Conservation (phyloP, 2,329 filamentous ascomycete species). For the Fusarium sulawesiense region DNA sequence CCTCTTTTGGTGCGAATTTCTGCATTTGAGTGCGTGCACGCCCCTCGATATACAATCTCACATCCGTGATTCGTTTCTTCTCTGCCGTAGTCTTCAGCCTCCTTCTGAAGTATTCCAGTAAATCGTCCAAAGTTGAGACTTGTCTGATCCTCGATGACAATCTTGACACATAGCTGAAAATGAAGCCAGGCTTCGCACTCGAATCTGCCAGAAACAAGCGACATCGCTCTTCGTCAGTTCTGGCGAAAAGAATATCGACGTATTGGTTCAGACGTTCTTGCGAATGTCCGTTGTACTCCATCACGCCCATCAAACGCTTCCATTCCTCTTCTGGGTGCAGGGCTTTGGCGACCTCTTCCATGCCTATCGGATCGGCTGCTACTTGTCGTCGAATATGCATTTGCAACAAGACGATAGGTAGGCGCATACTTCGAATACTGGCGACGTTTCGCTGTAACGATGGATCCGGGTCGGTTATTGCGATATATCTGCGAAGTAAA, state of each 20-base stretch:
- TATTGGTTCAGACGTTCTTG: conserved; percentile 43
- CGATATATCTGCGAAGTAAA: conserved; percentile 42
- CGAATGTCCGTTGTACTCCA: conserved; percentile 38
- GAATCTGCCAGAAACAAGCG: conserved; percentile 46
- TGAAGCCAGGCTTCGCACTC: conserved; percentile 44
- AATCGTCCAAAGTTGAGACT: conserved; percentile 38
- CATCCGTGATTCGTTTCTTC: not conserved
- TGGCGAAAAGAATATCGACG: conserved; percentile 46
- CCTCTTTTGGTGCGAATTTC: conserved; percentile 38
- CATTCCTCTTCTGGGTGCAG: conserved; percentile 45
- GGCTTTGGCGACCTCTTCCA: conserved; percentile 36
- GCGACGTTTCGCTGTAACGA: conserved; percentile 37
- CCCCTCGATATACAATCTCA: not conserved
- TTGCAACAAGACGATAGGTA: conserved; percentile 50
- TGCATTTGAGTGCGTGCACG: conserved; percentile 28
- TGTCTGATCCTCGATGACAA: conserved; percentile 42
- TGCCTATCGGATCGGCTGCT: conserved; percentile 19
- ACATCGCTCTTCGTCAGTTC: conserved; percentile 49
- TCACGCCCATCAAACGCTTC: conserved; percentile 34
- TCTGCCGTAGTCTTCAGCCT: conserved; percentile 31
- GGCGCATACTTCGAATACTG: conserved; percentile 42
- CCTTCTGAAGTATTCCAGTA: conserved; percentile 45
- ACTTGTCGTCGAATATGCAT: conserved; percentile 45
- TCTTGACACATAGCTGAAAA: conserved; percentile 50
- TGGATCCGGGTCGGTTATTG: conserved; percentile 6